A percentile compares a stretch with the other conserved stretches of the same genome.
These are phyloP conservation scores for Pyrenochaeta sp. DNA, from an alignment of 2,329 filamentous ascomycete genomes.

Conservation along the genomic window DNA sequence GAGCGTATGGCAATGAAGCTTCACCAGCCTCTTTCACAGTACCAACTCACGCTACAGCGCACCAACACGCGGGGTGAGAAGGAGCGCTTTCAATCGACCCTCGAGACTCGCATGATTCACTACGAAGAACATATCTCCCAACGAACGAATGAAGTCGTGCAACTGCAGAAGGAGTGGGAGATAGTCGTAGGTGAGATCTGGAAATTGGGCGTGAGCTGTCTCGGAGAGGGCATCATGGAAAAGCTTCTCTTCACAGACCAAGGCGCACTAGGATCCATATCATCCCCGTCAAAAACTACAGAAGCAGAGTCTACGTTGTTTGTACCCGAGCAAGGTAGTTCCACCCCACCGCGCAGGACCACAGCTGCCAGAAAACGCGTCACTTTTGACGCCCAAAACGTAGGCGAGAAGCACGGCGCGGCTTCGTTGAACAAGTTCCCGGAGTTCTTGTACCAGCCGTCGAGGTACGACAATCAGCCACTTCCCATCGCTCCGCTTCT, in stretches of 20 bases:
- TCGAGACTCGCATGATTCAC: conserved; percentile 29
- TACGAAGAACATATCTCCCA: conserved; percentile 31
- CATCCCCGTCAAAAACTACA: conserved; percentile 3
- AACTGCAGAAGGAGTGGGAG: conserved; percentile 39
- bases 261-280: neutral
- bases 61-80: conserved; percentile 19
- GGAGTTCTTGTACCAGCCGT: conserved; percentile 26
- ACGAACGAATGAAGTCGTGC: conserved; percentile 27
- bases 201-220: conserved; percentile 30
- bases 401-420: neutral
- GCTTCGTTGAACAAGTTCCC: conserved; percentile 15
- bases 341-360: conserved; percentile 1
- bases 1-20: conserved; percentile 26
- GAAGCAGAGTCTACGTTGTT: conserved; percentile 26
- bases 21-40: conserved; percentile 29
- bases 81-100: conserved; percentile 12
- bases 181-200: conserved; percentile 39
- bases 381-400: conserved; percentile 24
- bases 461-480: conserved; percentile 10
- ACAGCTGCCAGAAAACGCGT: conserved; percentile 30
- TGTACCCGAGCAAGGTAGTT: conserved; percentile 22
- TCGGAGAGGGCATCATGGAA: conserved; percentile 35
- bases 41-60: conserved; percentile 14
- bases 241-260: conserved; percentile 24
- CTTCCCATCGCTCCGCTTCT: conserved; percentile 17